phyloP scores from a whole-genome alignment of 345 rosid species.

The Eucalyptus erythrocorys region DNA sequence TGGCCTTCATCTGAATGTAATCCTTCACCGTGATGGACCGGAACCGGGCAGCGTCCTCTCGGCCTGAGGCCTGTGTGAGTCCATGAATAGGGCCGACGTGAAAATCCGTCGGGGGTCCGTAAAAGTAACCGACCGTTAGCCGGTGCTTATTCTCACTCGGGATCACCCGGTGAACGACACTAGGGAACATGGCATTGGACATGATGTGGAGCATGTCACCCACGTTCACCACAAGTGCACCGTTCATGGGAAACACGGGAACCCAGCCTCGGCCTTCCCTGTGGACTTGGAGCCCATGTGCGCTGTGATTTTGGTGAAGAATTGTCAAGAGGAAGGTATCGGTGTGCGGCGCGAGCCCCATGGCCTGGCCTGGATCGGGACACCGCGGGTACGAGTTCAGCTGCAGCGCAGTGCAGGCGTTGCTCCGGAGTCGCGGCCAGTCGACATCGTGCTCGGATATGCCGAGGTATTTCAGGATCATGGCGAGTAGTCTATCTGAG shows the following conservation, averaged over 20 bases:
- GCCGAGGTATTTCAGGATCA: conserved; percentile 31
- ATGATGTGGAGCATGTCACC: conserved; percentile 75
- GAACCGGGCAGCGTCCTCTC: conserved; percentile 15
- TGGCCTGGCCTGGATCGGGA: conserved; percentile 52
- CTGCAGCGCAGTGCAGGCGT: conserved; percentile 29
- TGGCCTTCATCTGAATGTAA: conserved; percentile 41
- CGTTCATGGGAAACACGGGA: conserved; percentile 31
- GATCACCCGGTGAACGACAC: conserved; percentile 56
- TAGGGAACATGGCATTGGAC: conserved; percentile 46
- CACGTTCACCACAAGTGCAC: conserved; percentile 65
- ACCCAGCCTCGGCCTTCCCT: conserved; percentile 57
- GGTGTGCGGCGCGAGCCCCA: conserved; percentile 88
- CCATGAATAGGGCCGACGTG: conserved; percentile 22
- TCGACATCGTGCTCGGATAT: conserved; percentile 14
- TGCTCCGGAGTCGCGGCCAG: not conserved
- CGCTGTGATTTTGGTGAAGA: conserved; percentile 35
- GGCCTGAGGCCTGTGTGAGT: not conserved
- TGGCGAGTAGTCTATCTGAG: conserved; percentile 29
- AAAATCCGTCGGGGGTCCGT: conserved; percentile 31
- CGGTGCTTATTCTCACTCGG: conserved; percentile 39
- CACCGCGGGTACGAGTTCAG: conserved; percentile 80
- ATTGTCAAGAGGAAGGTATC: conserved; percentile 70
- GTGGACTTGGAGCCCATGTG: conserved; percentile 48
- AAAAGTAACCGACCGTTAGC: conserved; percentile 56
- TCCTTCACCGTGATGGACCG: conserved; percentile 40